These are phyloP conservation scores for Aspergillus sclerotiicarbonarius DNA, from an alignment of 495 filamentous ascomycete species.

Conservation along the genomic window DNA sequence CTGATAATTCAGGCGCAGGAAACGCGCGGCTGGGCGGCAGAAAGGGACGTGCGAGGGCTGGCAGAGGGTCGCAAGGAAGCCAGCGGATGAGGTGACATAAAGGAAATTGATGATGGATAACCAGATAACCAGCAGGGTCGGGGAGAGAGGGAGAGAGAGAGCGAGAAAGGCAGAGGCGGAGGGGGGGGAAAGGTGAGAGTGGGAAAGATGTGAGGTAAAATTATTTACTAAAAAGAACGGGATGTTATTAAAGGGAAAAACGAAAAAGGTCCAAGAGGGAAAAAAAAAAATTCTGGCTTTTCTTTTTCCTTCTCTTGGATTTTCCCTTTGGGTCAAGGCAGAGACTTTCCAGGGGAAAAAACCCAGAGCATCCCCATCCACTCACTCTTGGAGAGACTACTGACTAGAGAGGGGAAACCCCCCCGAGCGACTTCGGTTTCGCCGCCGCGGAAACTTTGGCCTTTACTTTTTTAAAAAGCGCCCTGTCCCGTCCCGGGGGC, in stretches of 20 bases:
- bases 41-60: slow-evolving; percentile 34
- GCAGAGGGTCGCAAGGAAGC: slow-evolving; percentile 10
- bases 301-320: background rate
- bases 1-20: slow-evolving; percentile 34
- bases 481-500: no score
- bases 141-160: background rate
- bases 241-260: slow-evolving; percentile 17
- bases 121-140: slow-evolving; percentile 32
- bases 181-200: slow-evolving; percentile 22
- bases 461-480: no score
- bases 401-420: background rate
- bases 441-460: no score
- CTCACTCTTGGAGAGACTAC: background rate
- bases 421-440: no score
- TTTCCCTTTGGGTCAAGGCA: slow-evolving; percentile 1
- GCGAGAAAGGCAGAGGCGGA: background rate
- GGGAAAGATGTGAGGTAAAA: slow-evolving; percentile 45
- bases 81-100: slow-evolving; percentile 43
- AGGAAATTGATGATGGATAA: slow-evolving; percentile 41
- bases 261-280: background rate
- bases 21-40: slow-evolving; percentile 47
- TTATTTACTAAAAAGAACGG: slow-evolving; percentile 43
- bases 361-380: background rate
- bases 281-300: slow-evolving; percentile 25
- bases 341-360: slow-evolving; percentile 8